Percentiles rank a stretch among this genome's conserved stretches.
Evolutionary conservation across 441 rosid species (phyloP).

Genomic region (Cnidoscolus chayamansa): DNA sequence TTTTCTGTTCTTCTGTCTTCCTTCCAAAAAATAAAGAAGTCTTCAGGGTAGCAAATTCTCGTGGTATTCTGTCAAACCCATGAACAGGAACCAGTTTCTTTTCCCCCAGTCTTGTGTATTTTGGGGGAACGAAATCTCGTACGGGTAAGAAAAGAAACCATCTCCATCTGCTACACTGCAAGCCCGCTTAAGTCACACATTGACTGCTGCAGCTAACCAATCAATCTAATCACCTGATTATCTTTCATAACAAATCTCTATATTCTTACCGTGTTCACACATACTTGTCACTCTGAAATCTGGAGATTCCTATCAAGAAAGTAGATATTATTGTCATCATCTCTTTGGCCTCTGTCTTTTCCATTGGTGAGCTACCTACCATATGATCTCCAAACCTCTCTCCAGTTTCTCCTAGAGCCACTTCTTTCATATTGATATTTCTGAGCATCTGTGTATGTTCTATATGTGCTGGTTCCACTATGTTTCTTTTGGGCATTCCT

Average conservation of each 20-base stretch:
- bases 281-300: background rate
- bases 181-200: background rate
- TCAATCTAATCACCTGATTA: background rate
- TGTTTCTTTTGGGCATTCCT: slow-evolving; percentile 60
- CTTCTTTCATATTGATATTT: slow-evolving; percentile 52
- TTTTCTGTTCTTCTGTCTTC: no score
- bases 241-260: background rate
- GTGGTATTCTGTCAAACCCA: slow-evolving; percentile 6
- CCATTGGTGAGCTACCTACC: slow-evolving; percentile 34
- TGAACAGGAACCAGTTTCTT: background rate
- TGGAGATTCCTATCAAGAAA: slow-evolving; percentile 1
- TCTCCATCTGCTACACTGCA: no score
- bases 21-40: background rate
- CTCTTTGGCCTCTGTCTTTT: slow-evolving; percentile 36
- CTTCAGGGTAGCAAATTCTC: background rate
- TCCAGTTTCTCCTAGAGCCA: slow-evolving; percentile 54
- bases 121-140: background rate
- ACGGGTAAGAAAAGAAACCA: background rate
- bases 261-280: background rate
- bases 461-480: slow-evolving; percentile 48
- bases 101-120: background rate
- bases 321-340: slow-evolving; percentile 14
- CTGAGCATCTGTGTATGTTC: slow-evolving; percentile 45
- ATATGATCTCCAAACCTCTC: slow-evolving; percentile 57
- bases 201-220: background rate